Conservation (phyloP, 1,139 yeast species). For the Kluyveromyces sp. region DNA sequence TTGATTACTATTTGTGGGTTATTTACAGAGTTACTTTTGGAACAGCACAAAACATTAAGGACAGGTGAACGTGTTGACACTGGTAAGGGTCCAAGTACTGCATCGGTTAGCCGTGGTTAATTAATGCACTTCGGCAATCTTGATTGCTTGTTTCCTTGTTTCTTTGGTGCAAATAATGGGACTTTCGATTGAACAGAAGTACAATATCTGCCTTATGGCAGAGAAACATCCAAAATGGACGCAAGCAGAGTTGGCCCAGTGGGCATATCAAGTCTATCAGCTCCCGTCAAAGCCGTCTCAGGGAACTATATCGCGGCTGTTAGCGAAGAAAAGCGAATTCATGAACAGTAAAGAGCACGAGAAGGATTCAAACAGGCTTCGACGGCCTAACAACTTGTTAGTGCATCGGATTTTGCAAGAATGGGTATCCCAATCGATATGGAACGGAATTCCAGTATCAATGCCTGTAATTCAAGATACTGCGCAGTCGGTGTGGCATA, state of each 20-base stretch:
- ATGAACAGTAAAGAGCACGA: slow-evolving; percentile 56
- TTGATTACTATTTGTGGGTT: no score
- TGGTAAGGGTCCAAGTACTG: not conserved
- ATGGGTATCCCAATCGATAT: slow-evolving; percentile 62
- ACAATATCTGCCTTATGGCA: slow-evolving; percentile 59
- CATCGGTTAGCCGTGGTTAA: not conserved
- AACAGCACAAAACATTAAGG: no score
- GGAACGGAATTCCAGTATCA: slow-evolving; percentile 62
- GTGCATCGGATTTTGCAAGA: slow-evolving; percentile 53
- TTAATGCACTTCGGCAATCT: not conserved
- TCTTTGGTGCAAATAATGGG: slow-evolving; percentile 9
- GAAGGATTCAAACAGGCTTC: slow-evolving; percentile 41
- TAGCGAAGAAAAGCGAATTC: slow-evolving; percentile 51
- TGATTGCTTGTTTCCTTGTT: not conserved
- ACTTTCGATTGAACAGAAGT: slow-evolving; percentile 47
- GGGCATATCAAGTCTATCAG: slow-evolving; percentile 55
- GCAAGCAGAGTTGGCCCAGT: slow-evolving; percentile 55
- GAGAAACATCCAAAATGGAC: slow-evolving; percentile 63
- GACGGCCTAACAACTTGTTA: slow-evolving; percentile 51
- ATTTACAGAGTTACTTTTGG: no score
- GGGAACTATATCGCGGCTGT: slow-evolving; percentile 57
- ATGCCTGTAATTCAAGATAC: slow-evolving; percentile 59
- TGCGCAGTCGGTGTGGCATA: slow-evolving; percentile 58
- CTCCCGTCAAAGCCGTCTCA: slow-evolving; percentile 53
- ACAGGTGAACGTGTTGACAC: slow-evolving; percentile 5